Percentiles rank a stretch among this genome's conserved stretches.
These are phyloP conservation scores for Hanseniaspora lindneri DNA, from an alignment of 805 yeast species.

Conservation along the genomic window DNA sequence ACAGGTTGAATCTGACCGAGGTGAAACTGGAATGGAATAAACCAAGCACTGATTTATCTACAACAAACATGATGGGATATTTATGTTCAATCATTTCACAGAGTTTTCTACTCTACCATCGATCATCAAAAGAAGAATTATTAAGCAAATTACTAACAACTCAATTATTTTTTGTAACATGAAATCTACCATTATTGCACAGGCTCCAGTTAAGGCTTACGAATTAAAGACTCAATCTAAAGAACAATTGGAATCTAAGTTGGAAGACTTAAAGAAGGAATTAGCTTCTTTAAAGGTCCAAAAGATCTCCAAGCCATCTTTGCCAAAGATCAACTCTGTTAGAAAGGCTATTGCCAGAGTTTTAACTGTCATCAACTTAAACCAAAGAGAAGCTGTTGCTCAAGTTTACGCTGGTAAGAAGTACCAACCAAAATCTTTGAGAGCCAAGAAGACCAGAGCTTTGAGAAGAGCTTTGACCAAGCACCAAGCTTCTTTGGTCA, in stretches of 20 bases:
- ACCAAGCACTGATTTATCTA: no score
- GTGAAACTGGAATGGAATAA: no score
- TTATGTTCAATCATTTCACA: no score
- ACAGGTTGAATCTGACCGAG: no score
- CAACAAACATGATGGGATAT: no score
- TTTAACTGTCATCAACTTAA: slow-evolving; percentile 90
- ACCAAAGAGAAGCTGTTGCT: slow-evolving; percentile 90
- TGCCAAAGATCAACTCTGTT: slow-evolving; percentile 92
- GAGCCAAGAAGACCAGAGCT: slow-evolving; percentile 99
- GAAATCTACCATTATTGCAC: no score
- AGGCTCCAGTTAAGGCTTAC: slow-evolving; percentile 88
- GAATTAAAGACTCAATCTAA: slow-evolving; percentile 95
- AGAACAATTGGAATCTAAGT: slow-evolving; percentile 89
- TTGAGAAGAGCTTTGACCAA: slow-evolving; percentile 92
- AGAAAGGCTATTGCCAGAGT: slow-evolving; percentile 98
- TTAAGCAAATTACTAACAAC: slow-evolving; percentile 10
- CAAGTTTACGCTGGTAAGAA: slow-evolving; percentile 91
- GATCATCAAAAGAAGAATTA: no score
- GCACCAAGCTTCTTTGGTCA: slow-evolving; percentile 67
- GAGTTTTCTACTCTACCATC: no score
- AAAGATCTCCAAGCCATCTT: slow-evolving; percentile 80
- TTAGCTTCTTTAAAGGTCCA: slow-evolving; percentile 92
- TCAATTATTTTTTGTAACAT: background rate
- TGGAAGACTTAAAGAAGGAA: slow-evolving; percentile 92
- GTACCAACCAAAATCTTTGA: slow-evolving; percentile 95